Percentiles rank a stretch among this genome's conserved stretches.
phyloP scores from a whole-genome alignment of 371 early-diverging fungal species.

The Actinomortierella ambigua region DNA sequence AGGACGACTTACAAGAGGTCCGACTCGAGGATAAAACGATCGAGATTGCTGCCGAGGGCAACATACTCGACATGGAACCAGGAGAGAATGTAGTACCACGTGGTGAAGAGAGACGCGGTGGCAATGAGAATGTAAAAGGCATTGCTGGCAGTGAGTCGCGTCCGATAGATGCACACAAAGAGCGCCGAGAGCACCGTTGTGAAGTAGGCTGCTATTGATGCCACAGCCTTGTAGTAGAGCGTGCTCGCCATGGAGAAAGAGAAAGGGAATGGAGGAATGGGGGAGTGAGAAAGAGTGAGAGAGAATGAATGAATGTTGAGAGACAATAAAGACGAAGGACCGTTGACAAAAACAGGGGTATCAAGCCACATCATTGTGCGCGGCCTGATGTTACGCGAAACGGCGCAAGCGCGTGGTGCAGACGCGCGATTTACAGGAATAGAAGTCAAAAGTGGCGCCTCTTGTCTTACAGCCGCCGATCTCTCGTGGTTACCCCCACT shows the following conservation, averaged over 20 bases:
- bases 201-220: conserved; percentile 38
- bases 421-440: no score
- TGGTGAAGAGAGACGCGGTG: conserved; percentile 29
- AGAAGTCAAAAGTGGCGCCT: no score
- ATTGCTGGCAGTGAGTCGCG: conserved; percentile 33
- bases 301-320: background rate
- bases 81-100: conserved; percentile 44
- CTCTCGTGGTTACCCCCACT: no score
- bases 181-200: conserved; percentile 41
- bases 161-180: conserved; percentile 35
- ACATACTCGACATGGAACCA: conserved; percentile 37
- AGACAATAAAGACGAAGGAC: background rate
- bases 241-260: conserved; percentile 14
- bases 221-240: conserved; percentile 42
- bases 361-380: no score
- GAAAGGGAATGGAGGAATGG: background rate
- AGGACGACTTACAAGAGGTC: conserved; percentile 39
- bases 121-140: conserved; percentile 40
- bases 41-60: conserved; percentile 24
- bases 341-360: background rate
- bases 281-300: background rate
- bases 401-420: no score
- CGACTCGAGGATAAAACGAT: conserved; percentile 42
- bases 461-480: no score
- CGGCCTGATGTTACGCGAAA: no score